Conservation (phyloP, 805 yeast genomes). For the Saccharomycopsis malanga region DNA sequence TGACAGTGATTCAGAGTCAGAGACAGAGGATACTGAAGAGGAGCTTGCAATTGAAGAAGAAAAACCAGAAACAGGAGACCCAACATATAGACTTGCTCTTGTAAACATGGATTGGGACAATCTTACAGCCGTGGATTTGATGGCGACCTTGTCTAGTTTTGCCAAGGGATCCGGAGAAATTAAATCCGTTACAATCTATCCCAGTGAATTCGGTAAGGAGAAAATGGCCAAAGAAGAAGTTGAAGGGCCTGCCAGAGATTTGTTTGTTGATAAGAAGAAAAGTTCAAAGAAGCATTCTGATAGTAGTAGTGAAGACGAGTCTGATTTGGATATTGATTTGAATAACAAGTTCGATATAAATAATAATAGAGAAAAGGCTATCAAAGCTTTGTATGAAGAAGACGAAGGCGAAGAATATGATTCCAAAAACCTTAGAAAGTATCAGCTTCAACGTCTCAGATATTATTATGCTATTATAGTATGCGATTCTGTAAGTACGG, state of each 20-base stretch:
- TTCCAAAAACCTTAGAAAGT: slow-evolving; percentile 73
- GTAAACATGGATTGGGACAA: slow-evolving; percentile 98
- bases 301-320: slow-evolving; percentile 30
- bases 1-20: slow-evolving; percentile 37
- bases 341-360: slow-evolving; percentile 22
- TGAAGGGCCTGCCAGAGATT: slow-evolving; percentile 88
- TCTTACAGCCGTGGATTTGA: slow-evolving; percentile 74
- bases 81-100: slow-evolving; percentile 74
- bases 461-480: slow-evolving; percentile 87
- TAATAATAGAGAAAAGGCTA: slow-evolving; percentile 45
- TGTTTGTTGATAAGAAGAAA: slow-evolving; percentile 49
- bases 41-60: slow-evolving; percentile 50
- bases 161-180: slow-evolving; percentile 45
- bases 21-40: slow-evolving; percentile 39
- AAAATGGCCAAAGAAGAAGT: slow-evolving; percentile 82
- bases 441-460: slow-evolving; percentile 87
- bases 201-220: slow-evolving; percentile 90
- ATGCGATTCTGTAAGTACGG: slow-evolving; percentile 69
- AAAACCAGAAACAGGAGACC: slow-evolving; percentile 82
- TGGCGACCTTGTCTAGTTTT: slow-evolving; percentile 84
- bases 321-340: slow-evolving; percentile 19
- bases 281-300: slow-evolving; percentile 32
- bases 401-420: slow-evolving; percentile 81
- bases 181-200: slow-evolving; percentile 62
- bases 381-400: slow-evolving; percentile 69